These are phyloP conservation scores for Selaginella moellendorffii DNA, from an alignment of 75 land plant species.

Conservation along the genomic window DNA sequence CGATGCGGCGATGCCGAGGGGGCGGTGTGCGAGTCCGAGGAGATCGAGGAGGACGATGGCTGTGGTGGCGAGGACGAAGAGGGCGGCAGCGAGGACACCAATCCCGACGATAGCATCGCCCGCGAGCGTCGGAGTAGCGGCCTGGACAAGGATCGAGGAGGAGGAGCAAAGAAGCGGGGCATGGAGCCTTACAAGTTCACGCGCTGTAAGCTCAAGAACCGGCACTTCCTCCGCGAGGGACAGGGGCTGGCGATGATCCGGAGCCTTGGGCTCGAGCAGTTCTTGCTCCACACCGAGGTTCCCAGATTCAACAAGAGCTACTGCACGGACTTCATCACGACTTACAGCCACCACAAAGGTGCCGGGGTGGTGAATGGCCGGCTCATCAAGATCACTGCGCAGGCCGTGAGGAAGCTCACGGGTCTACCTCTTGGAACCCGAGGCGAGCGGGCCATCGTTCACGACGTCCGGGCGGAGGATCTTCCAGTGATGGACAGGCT, in stretches of 20 bases:
- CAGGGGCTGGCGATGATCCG: neutral
- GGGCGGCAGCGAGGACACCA: neutral
- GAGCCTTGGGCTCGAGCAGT: neutral
- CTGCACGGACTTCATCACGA: neutral
- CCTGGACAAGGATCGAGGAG: neutral
- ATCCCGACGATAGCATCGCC: neutral
- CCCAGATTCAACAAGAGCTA: neutral
- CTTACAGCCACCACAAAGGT: neutral
- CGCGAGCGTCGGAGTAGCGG: neutral
- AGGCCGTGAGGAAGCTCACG: neutral
- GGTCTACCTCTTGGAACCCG: neutral
- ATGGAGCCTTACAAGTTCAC: neutral
- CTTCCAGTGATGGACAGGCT: neutral
- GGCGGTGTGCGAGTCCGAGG: neutral
- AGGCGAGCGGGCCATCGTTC: neutral
- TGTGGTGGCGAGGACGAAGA: neutral
- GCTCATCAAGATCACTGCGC: neutral
- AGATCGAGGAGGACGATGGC: neutral
- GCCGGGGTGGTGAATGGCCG: neutral
- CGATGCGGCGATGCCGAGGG: neutral
- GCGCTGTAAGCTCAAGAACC: neutral
- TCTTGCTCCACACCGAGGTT: neutral
- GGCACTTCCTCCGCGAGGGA: neutral
- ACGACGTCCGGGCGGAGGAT: neutral
- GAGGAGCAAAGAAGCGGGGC: neutral